These are phyloP conservation scores for Tuber indicum DNA, from an alignment of 495 filamentous ascomycete species.

Conservation along the genomic window DNA sequence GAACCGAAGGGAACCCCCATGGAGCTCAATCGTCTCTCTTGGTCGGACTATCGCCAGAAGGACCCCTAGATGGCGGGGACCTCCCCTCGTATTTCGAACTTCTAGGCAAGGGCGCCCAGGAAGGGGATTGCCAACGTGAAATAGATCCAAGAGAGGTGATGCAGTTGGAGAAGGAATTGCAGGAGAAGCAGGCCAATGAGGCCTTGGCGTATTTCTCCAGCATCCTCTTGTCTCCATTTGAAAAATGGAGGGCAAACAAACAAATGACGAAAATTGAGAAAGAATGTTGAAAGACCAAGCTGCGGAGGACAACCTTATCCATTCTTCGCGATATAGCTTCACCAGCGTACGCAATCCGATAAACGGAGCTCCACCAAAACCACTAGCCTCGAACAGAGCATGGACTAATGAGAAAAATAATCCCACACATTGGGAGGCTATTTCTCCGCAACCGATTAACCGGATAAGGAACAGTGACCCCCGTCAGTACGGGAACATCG, in stretches of 20 bases:
- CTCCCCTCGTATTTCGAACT: constrained; percentile 40
- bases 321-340: not conserved
- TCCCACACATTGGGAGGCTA: not conserved
- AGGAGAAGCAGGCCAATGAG: constrained; percentile 41
- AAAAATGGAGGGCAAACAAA: constrained; percentile 17
- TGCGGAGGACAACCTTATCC: not conserved
- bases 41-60: constrained; percentile 40
- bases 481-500: not conserved
- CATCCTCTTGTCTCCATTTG: constrained; percentile 40
- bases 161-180: constrained; percentile 41
- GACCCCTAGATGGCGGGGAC: constrained; percentile 41
- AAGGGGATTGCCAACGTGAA: constrained; percentile 37
- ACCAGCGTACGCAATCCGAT: not conserved
- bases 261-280: not conserved
- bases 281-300: not conserved
- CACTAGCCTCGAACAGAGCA: not conserved
- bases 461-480: not conserved
- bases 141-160: constrained; percentile 38
- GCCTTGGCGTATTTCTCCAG: constrained; percentile 41
- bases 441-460: not conserved
- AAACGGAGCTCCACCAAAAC: not conserved
- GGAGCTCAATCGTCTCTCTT: constrained; percentile 39
- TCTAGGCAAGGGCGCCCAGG: constrained; percentile 37
- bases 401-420: not conserved
- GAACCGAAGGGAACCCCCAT: constrained; percentile 41